phyloP scores from a whole-genome alignment of 2,329 filamentous ascomycete genomes.

The Fusarium napiforme region DNA sequence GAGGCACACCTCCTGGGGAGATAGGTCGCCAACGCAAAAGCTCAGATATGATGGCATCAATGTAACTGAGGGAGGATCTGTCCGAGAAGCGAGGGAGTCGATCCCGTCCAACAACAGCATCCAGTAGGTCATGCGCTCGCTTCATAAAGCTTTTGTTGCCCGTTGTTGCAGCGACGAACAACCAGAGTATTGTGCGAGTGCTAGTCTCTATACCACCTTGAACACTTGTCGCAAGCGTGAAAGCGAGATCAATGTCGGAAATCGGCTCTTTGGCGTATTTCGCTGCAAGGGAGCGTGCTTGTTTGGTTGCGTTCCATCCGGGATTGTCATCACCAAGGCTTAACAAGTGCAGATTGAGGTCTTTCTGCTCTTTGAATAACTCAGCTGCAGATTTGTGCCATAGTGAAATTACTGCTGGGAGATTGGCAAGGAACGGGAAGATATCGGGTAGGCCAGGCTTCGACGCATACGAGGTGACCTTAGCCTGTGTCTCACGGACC shows the following conservation, averaged over 20 bases:
- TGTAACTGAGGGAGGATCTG: background rate
- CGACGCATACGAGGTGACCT: background rate
- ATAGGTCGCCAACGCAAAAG: background rate
- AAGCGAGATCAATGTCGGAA: background rate
- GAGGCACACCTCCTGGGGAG: background rate
- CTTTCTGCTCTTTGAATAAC: background rate
- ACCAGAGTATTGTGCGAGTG: background rate
- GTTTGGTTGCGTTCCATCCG: background rate
- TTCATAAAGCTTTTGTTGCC: background rate
- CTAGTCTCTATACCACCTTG: background rate
- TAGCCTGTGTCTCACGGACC: background rate
- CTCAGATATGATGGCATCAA: background rate
- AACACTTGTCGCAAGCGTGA: background rate
- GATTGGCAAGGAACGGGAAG: background rate
- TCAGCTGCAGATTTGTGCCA: background rate
- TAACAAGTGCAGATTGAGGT: background rate
- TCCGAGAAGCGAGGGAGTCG: background rate
- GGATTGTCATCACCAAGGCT: background rate
- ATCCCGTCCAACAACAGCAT: background rate
- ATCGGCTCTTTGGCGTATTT: background rate
- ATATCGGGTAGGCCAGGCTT: background rate
- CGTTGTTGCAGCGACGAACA: background rate
- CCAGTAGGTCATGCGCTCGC: background rate
- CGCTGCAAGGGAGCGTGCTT: background rate
- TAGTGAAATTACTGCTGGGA: background rate